These are phyloP conservation scores for Candida pseudofarinosa DNA, from an alignment of 805 yeast genomes.

Conservation along the genomic window DNA sequence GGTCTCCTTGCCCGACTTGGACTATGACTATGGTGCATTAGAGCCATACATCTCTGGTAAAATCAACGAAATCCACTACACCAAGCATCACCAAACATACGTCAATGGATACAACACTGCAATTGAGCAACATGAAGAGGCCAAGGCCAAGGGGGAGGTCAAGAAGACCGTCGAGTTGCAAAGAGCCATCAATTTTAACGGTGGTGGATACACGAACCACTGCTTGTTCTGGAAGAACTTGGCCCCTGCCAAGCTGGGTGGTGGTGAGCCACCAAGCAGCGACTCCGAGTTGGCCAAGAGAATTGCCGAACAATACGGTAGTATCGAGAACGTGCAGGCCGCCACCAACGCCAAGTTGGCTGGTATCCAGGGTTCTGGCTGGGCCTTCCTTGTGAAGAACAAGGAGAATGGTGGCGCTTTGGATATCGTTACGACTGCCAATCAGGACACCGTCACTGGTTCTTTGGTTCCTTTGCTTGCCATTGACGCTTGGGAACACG, in stretches of 20 bases:
- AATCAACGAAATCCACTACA: conserved; percentile 46
- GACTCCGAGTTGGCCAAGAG: conserved; percentile 38
- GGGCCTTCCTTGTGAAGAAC: conserved; percentile 50
- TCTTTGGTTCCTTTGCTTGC: conserved; percentile 44
- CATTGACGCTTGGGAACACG: conserved; percentile 54
- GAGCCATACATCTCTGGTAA: conserved; percentile 46
- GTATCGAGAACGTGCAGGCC: conserved; percentile 39
- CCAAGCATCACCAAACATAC: conserved; percentile 50
- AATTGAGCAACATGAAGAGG: conserved; percentile 34
- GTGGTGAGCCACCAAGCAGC: conserved; percentile 56
- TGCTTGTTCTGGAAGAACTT: conserved; percentile 48
- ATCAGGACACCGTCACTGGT: conserved; percentile 46
- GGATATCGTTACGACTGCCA: conserved; percentile 43
- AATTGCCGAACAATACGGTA: conserved; percentile 41
- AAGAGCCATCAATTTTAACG: conserved; percentile 45
- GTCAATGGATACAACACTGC: conserved; percentile 46
- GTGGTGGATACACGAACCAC: conserved; percentile 50
- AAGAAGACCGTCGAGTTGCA: conserved; percentile 40
- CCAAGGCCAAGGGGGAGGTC: conserved; percentile 36
- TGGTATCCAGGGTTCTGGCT: conserved; percentile 50
- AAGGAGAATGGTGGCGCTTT: conserved; percentile 39
- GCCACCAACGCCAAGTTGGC: conserved; percentile 41
- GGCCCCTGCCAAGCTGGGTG: conserved; percentile 42
- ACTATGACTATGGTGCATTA: conserved; percentile 44
- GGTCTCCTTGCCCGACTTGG: conserved; percentile 39